Conservation (phyloP, 768 basidiomycete genomes). For the Grammothele lineata region DNA sequence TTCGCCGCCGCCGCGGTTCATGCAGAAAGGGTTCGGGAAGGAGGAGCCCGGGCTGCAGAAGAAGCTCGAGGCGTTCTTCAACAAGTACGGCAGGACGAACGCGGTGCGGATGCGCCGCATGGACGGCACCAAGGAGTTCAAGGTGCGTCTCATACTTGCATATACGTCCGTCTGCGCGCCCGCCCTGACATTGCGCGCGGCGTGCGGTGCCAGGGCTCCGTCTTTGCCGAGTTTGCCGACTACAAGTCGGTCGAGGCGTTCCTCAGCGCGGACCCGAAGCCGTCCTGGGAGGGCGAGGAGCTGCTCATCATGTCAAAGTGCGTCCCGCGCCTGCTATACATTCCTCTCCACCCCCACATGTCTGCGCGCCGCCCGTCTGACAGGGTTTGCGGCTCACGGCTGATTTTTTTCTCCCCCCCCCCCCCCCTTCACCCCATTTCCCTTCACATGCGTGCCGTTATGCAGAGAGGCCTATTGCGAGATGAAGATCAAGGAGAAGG, state of each 20-base stretch:
- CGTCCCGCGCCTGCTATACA: not conserved
- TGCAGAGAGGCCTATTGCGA: slow-evolving; percentile 79
- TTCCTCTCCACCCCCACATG: slow-evolving; percentile 1
- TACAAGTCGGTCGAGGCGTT: slow-evolving; percentile 67
- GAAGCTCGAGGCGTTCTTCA: slow-evolving; percentile 77
- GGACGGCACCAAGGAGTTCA: slow-evolving; percentile 80
- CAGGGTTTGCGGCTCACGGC: too few species aligned
- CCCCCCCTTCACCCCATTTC: not conserved
- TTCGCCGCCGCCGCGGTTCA: too few species aligned
- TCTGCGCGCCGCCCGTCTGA: too few species aligned
- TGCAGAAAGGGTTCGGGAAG: slow-evolving; percentile 84
- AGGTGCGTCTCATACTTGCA: slow-evolving; percentile 50
- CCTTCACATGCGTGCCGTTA: not conserved
- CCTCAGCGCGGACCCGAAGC: slow-evolving; percentile 77
- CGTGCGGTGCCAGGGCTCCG: slow-evolving; percentile 80
- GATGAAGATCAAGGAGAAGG: slow-evolving; percentile 96
- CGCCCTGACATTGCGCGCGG: not conserved
- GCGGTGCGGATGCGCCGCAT: slow-evolving; percentile 85
- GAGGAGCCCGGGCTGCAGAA: slow-evolving; percentile 60
- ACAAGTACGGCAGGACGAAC: slow-evolving; percentile 69
- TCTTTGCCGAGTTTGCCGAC: slow-evolving; percentile 88
- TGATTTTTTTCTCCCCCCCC: too few species aligned
- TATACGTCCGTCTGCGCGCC: not conserved
- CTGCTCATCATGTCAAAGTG: slow-evolving; percentile 88
- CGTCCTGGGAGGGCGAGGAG: slow-evolving; percentile 71